phyloP scores from a whole-genome alignment of 345 rosid genomes.

The Capsella bursapastoris region DNA sequence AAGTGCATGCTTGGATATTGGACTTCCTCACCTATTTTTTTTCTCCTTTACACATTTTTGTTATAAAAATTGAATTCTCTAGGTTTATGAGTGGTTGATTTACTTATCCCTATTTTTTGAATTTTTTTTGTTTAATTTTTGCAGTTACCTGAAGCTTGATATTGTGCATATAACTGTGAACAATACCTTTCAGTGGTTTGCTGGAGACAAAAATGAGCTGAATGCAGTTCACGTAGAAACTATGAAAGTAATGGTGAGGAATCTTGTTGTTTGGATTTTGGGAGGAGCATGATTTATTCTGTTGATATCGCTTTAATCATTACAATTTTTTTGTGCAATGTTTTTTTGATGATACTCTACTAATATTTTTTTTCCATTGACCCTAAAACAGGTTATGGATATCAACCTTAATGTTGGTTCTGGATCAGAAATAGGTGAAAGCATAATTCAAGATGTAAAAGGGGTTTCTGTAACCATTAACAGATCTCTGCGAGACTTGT shows the following conservation, averaged over 20 bases:
- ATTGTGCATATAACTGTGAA: slow-evolving; percentile 87
- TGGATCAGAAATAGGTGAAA: slow-evolving; percentile 80
- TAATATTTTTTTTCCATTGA: slow-evolving; percentile 7
- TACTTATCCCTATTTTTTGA: slow-evolving; percentile 31
- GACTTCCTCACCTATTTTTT: slow-evolving; percentile 3
- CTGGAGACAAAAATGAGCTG: slow-evolving; percentile 73
- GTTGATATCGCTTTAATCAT: slow-evolving; percentile 21
- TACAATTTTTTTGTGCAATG: slow-evolving; percentile 6
- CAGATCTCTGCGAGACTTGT: slow-evolving; percentile 90
- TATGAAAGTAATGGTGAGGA: slow-evolving; percentile 81
- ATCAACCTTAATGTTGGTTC: slow-evolving; percentile 92
- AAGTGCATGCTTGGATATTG: slow-evolving; percentile 49
- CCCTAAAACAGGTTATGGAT: slow-evolving; percentile 69
- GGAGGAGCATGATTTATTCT: slow-evolving; percentile 31
- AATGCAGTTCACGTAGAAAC: slow-evolving; percentile 87
- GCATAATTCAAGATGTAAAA: slow-evolving; percentile 87
- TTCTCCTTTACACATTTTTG: slow-evolving; percentile 25
- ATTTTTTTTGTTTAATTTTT: slow-evolving; percentile 31
- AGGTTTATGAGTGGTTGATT: slow-evolving; percentile 11
- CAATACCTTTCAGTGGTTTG: slow-evolving; percentile 86
- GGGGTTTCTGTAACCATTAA: slow-evolving; percentile 82
- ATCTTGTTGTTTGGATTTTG: slow-evolving; percentile 22
- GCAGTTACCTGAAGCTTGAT: slow-evolving; percentile 95
- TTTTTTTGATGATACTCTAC: background rate
- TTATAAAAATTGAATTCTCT: slow-evolving; percentile 7